Evolutionary conservation across 768 basidiomycete species (phyloP), one percentile per base, ranked within the genome.

Genomic region (Termitomyces sp.): DNA sequence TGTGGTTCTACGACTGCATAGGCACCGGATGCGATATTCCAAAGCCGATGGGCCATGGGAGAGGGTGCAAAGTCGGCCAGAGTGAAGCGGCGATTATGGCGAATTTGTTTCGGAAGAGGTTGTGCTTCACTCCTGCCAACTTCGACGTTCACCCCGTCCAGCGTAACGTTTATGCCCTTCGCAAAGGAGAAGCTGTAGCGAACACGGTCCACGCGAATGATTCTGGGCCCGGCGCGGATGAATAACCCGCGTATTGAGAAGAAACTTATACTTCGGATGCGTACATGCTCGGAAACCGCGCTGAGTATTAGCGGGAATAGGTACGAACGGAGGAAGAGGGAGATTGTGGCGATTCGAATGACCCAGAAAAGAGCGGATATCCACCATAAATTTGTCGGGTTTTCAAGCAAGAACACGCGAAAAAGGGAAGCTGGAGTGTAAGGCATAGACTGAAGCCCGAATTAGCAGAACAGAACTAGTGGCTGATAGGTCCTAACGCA

Each of bases 231-330:
- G 32, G 74, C 75, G 47, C 82, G 79, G 59, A 89, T 79, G 69
- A 86, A 90, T 22, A 92, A 73, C 35, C 90, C 90, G 54, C 88
- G 85, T 58, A 92, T 83, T 20, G 90, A 92, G 54, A 87, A 81
- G 40, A 88, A 73, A 66, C 90, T 91, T 56, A 91, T 79, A 67
- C 86, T 90, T 42, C 84, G 81, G 35, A 90, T 77, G 32, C 85
- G 84, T 59, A 91, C 73, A 63, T 79, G 84, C 48, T 79, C 78
- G n/a, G 86, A 86, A 55, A 84, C 71, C 44, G 78, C 76, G 52
- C 78, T 74, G 33, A 91, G 76, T 46, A 86, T 67, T 72, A 81
- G 85, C 53, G 89, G 89, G 3, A 81, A 77, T 58, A 90, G 73
- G 64, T 86, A 87, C 0, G 83, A 85, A 54, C 89, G 80, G 51